A percentile compares a stretch with the other conserved stretches of the same genome.
Conservation (phyloP, 257 asterid species). For the Coffea eugenioides region DNA sequence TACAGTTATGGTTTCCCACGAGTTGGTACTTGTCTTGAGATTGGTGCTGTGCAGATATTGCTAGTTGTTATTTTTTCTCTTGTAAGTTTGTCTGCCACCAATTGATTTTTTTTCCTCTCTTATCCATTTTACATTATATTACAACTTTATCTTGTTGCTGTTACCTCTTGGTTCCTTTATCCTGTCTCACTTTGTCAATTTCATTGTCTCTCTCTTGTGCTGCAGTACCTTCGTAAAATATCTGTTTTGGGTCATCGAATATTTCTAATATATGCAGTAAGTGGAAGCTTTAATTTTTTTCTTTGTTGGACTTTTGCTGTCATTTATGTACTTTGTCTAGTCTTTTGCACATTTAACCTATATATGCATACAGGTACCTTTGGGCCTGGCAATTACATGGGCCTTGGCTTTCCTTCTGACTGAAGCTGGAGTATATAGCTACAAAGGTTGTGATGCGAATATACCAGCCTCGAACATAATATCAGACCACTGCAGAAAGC, state of each 20-base stretch:
- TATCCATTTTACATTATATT: not conserved
- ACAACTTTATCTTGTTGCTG: not conserved
- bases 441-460: slow-evolving; percentile 82
- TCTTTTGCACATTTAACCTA: not conserved
- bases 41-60: slow-evolving; percentile 82
- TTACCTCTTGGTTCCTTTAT: not conserved
- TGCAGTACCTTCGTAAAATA: slow-evolving; percentile 97
- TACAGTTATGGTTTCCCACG: slow-evolving; percentile 90
- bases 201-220: slow-evolving; percentile 10
- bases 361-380: slow-evolving; percentile 61
- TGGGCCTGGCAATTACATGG: slow-evolving; percentile 85
- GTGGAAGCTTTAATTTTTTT: slow-evolving; percentile 14
- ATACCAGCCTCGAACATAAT: slow-evolving; percentile 75
- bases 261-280: slow-evolving; percentile 84
- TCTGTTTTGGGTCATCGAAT: slow-evolving; percentile 91
- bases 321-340: not conserved
- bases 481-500: slow-evolving; percentile 85
- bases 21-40: slow-evolving; percentile 91
- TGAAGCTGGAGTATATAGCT: slow-evolving; percentile 72
- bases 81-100: slow-evolving; percentile 48
- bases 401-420: slow-evolving; percentile 78
- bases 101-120: not conserved
- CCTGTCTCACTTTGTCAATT: not conserved
- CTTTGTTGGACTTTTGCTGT: not conserved
- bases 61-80: slow-evolving; percentile 81